Evolutionary conservation across 805 yeast species (phyloP).

Genomic region (Candida sonorensis): DNA sequence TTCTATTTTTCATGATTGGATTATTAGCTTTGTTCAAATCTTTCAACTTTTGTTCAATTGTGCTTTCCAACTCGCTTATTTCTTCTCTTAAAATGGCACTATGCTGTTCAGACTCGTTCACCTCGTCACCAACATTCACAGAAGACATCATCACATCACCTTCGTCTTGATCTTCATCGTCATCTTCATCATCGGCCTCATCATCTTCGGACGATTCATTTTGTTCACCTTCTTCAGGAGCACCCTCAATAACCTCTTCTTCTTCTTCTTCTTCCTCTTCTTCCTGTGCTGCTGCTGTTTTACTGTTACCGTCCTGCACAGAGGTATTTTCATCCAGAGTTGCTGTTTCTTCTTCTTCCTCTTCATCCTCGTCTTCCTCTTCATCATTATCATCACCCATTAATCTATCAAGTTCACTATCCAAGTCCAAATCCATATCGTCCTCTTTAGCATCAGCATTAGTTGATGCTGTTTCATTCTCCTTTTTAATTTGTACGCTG

Average conservation of each 20-base stretch:
- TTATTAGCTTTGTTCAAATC: conserved; percentile 71
- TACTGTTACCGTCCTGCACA: too few species aligned
- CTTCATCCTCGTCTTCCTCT: conserved; percentile 4
- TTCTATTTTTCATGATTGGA: conserved; percentile 81
- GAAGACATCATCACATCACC: conserved; percentile 32
- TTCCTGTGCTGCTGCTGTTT: too few species aligned
- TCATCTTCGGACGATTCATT: conserved; percentile 44
- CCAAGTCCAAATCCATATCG: conserved; percentile 30
- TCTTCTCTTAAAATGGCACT: conserved; percentile 77
- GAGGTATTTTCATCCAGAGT: neutral
- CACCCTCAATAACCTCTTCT: conserved; percentile 41
- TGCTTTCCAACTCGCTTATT: conserved; percentile 70
- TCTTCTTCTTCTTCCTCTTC: conserved; percentile 29
- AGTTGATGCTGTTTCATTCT: neutral
- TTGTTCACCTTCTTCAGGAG: conserved; percentile 34
- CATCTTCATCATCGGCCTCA: conserved; percentile 43
- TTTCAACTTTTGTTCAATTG: conserved; percentile 66
- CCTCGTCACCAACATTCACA: conserved; percentile 28
- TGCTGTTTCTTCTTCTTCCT: neutral
- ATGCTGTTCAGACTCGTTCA: conserved; percentile 50
- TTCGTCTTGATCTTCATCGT: conserved; percentile 35
- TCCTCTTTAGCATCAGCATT: conserved; percentile 21
- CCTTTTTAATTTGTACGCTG: conserved; percentile 1
- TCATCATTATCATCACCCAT: conserved; percentile 15
- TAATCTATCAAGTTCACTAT: conserved; percentile 23